Conservation (phyloP, 495 filamentous ascomycete genomes). For the Massariosphaeria phaeospora region DNA sequence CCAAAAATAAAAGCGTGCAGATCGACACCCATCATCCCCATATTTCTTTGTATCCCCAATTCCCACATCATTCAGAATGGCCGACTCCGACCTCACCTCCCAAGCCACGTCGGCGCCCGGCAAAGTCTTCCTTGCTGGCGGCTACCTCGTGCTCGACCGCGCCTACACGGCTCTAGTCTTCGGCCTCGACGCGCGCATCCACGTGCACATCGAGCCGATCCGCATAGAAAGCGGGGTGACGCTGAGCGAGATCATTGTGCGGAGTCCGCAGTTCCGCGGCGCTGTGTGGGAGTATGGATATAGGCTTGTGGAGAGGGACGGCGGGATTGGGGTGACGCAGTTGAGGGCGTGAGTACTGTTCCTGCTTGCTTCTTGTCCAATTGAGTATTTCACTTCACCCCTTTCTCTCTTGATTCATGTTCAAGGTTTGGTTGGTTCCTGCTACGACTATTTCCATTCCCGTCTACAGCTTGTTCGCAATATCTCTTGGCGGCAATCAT, state of each 20-base stretch:
- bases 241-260: conserved; percentile 68
- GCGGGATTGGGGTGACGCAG: conserved; percentile 73
- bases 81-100: conserved; percentile 45
- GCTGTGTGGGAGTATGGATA: conserved; percentile 84
- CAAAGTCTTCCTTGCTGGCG: conserved; percentile 90
- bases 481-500: background rate
- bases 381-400: too few relatives aligned
- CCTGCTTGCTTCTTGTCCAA: background rate
- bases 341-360: conserved; percentile 62
- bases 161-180: conserved; percentile 86
- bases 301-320: conserved; percentile 58
- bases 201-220: conserved; percentile 65
- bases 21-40: too few relatives aligned
- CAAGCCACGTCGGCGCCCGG: conserved; percentile 85
- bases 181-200: conserved; percentile 88
- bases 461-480: background rate
- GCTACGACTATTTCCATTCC: background rate
- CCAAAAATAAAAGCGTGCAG: too few relatives aligned
- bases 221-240: conserved; percentile 53
- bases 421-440: too few relatives aligned
- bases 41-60: background rate
- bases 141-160: conserved; percentile 90
- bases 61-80: background rate
- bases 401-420: too few relatives aligned
- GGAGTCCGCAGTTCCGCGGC: conserved; percentile 82